Percentiles rank a stretch among this genome's conserved stretches.
phyloP scores from a whole-genome alignment of 2,329 filamentous ascomycete species.

The Saccharata proteae region DNA sequence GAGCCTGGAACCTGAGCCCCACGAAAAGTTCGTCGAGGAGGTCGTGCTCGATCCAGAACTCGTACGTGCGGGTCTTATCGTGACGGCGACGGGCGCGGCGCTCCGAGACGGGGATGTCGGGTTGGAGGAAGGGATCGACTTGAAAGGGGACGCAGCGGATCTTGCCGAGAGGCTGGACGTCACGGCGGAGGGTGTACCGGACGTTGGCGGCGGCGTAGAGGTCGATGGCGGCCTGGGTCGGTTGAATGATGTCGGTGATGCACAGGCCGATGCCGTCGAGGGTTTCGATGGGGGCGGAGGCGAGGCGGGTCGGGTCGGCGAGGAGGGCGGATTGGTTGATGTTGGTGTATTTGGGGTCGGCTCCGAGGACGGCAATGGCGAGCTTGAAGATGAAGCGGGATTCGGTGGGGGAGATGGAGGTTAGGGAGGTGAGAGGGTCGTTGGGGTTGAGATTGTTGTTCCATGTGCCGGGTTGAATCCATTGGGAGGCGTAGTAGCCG shows the following conservation, averaged over 20 bases:
- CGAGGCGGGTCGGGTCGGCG: slow-evolving; percentile 11
- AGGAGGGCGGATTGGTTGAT: too few species aligned
- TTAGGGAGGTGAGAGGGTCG: slow-evolving; percentile 2
- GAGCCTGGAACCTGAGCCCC: slow-evolving; percentile 42
- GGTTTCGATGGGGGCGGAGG: slow-evolving; percentile 12
- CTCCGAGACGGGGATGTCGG: slow-evolving; percentile 23
- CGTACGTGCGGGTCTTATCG: too few species aligned
- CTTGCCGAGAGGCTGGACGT: slow-evolving; percentile 41
- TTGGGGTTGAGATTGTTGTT: slow-evolving; percentile 14
- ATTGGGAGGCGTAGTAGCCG: slow-evolving; percentile 35
- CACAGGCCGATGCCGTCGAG: slow-evolving; percentile 22
- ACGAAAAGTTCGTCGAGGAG: slow-evolving; percentile 45
- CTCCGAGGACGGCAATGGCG: slow-evolving; percentile 36
- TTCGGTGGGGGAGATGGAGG: slow-evolving; percentile 15
- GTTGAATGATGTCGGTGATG: slow-evolving; percentile 35
- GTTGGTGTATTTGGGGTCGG: slow-evolving; percentile 29
- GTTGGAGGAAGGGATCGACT: slow-evolving; percentile 27
- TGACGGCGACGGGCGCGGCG: too few species aligned
- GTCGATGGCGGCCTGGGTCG: slow-evolving; percentile 31
- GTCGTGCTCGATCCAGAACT: slow-evolving; percentile 57
- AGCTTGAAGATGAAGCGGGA: slow-evolving; percentile 39
- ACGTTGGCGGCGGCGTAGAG: slow-evolving; percentile 33
- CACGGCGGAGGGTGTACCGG: slow-evolving; percentile 18
- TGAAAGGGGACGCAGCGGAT: slow-evolving; percentile 40
- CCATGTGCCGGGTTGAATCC: slow-evolving; percentile 32